Base-by-base conservation (phyloP, 2,329 filamentous ascomycete species). In the Cercospora zeina region DNA sequence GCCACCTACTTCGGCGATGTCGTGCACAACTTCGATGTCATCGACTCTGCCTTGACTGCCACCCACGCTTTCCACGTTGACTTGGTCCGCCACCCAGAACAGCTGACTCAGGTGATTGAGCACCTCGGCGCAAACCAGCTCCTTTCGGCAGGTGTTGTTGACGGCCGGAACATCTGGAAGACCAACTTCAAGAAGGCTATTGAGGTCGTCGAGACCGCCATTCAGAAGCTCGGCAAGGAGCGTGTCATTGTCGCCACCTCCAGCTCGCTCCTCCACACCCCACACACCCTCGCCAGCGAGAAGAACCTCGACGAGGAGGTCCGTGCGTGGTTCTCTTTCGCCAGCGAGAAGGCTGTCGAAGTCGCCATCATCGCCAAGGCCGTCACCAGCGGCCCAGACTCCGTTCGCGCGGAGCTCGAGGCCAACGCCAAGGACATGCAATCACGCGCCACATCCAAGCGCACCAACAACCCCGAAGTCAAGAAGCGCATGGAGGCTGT, bases 101-200 rank as follows among this genome's bases (percentile, higher is more conserved):
- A 99, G 84, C 89, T 99, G 68, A 87, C 95, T 66, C 86, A 89
- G 69, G 91, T 99, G 74, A 79, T 91, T 71, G 84, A 82, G 75
- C 88, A 92, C 74, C 87, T 99, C 69, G 92, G 91, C 77, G 81
- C 91, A 77, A 91, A 92, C 78, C 96, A 96, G 77, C 80, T 92
- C 71, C 88, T 99, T 70, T 99, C 95, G 70, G 89, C 88, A 69
- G 95, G 95, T 91, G 90, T 99, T 72, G 95, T 99, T 70, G 93
- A 99, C 74, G 95, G 95, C 74, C 92, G 95, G 75, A 99, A 99
- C 87, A 97, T 99, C 85, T 99, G 95, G 95, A 99, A 99, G 90
- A 97, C 92, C 82, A 96, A 97, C 88, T 89, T 97, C 83, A 90
- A 96, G 87, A 87, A 87, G 74, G 92, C 95, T 75, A 96, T 99